Evolutionary conservation across 371 early-diverging fungal genomes (phyloP), one percentile per base, ranked within the genome.

Genomic region (Rhizomucor pusillus): DNA sequence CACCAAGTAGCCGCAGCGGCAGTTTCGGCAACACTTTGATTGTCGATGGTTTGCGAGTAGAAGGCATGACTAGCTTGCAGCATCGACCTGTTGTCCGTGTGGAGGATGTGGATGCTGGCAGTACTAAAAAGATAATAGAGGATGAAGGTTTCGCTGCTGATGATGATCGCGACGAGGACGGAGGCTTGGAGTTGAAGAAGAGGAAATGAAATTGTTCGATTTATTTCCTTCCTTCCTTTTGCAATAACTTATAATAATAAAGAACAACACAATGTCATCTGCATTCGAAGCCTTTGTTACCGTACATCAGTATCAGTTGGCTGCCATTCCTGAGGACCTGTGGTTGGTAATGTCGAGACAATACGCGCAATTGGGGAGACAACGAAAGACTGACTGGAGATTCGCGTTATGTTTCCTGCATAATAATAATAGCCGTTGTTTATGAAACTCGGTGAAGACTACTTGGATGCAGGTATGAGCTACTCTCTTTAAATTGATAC

Each of bases 291-390:
- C 73, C 13, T 84, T 84, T 59, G 72, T 77, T 24, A 73, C 77
- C 46, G 81, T 84, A 12, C 85, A 84, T 46, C 78, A 82, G 57
- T 84, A 82, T 48, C 85, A 84, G 55, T 63, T 84, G 9, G 67
- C 75, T 5, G 39, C 70, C 37, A 75, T 84, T 41, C 85, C 85
- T 14, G 70, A 84, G 47, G 74, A 67, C 24, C 60, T 84, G 45
- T 84, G 85, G 85, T 68, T 80, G 76, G 84, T 83, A 29, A 29
- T 29, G 29, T 29, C 29, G 29, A 29, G 29, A 29, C 29, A n/a
- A n/a, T n/a, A 29, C 29, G 7, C 29, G 7, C 29, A 7, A 29
- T 29, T 29, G 29, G 29, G 29, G 29, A 29, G 29, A n/a, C 18
- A n/a, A 20, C 25, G 54, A 16, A 34, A 29, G 11, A 13, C 41